Evolutionary conservation across 2,329 filamentous ascomycete species (phyloP), one percentile per base, ranked within the genome.

Genomic region (Hymenoscyphus fructigenus): DNA sequence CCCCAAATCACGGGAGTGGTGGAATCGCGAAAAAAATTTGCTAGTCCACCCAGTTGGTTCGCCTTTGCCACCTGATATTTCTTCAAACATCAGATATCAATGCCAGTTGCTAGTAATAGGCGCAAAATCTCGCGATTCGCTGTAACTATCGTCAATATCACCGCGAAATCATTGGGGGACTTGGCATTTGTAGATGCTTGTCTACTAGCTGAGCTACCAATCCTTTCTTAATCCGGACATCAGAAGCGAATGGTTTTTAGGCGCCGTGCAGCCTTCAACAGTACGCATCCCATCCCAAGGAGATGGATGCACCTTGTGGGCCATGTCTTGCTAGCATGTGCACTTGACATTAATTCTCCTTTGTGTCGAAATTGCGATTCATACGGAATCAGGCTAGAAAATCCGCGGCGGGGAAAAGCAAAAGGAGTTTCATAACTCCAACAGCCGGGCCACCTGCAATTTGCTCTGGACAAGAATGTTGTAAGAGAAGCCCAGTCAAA

Each of bases 191-290:
- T n/a, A 34, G n/a, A 57, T 38, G 20, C 29, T 62, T 23, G 50
- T 20, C 12, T 57, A 20, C 26, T 28, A 44, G 53, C 60, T 58
- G n/a, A 47, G 60, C 17, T 20, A 20, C 32, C 14, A 26, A 20
- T n/a, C 20, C 32, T 55, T 65, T 20, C 63, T 65, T 44, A 56
- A 62, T 65, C 56, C n/a, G 63, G 63, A 62, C 10, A 65, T 60
- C 6, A 15, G 56, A 65, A 62, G 63, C 63, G 63, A 65, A 55
- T 10, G 28, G n/a, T 15, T 38, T 47, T 38, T 47, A 26, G 36
- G 23, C 14, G 20, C 20, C 36, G 9, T 41, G 14, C 26, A 53
- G 29, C 29, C 29, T 32, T 32, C 29, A 32, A 32, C 28, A 28
- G 36, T 41, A 34, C 38, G 26, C 17, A n/a, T 62, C n/a, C 9